Conservation (phyloP, 352 stramenopile genomes). For the Pythium sukuiense region DNA sequence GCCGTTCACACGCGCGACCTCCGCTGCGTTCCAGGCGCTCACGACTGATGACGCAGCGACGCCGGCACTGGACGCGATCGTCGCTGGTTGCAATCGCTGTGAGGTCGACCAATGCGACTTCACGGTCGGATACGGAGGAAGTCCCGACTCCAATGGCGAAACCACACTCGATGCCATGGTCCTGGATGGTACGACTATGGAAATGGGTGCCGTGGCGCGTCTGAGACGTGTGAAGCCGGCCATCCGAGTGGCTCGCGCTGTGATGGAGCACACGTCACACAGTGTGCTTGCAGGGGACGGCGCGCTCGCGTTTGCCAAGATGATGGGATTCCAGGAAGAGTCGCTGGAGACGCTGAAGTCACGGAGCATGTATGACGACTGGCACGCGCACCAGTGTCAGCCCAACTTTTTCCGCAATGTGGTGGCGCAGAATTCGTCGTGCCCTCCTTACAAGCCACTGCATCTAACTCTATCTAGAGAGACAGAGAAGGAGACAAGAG, state of each 20-base stretch:
- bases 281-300: constrained; percentile 86
- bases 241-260: constrained; percentile 78
- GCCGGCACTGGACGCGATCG: constrained; percentile 63
- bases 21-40: constrained; percentile 57
- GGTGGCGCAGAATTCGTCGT: constrained; percentile 59
- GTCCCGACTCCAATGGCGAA: constrained; percentile 82
- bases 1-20: constrained; percentile 75
- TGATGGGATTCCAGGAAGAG: constrained; percentile 89
- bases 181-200: constrained; percentile 81
- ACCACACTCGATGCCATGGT: constrained; percentile 93
- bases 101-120: constrained; percentile 88
- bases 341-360: constrained; percentile 70
- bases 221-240: constrained; percentile 81
- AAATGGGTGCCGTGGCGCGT: constrained; percentile 83
- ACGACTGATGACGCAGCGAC: constrained; percentile 9
- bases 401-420: constrained; percentile 91
- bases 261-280: constrained; percentile 89
- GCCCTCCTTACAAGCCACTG: constrained; percentile 77
- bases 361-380: constrained; percentile 48
- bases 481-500: not conserved
- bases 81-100: constrained; percentile 69
- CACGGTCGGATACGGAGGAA: constrained; percentile 87
- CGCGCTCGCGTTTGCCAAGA: constrained; percentile 85
- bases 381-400: constrained; percentile 70
- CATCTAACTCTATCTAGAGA: not conserved